Percentiles rank a stretch among this genome's conserved stretches.
These are phyloP conservation scores for Globisporangium abappressorium DNA, from an alignment of 352 stramenopile species.

Conservation along the genomic window DNA sequence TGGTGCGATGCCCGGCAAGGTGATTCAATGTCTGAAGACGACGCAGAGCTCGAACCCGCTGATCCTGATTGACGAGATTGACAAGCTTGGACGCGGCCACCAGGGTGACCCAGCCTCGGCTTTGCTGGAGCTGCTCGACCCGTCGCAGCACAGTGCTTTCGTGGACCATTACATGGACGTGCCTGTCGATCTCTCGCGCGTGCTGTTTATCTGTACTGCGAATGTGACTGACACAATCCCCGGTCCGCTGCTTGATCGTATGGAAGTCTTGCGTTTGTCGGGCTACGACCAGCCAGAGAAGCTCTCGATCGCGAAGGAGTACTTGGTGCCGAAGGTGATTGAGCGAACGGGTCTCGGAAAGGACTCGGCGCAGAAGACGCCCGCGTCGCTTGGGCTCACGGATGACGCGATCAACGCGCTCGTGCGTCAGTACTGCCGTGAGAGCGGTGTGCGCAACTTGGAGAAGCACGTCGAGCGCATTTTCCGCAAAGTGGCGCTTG, in stretches of 20 bases:
- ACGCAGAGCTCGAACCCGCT: constrained; percentile 96
- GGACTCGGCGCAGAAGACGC: constrained; percentile 47
- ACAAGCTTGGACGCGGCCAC: constrained; percentile 86
- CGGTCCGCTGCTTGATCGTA: constrained; percentile 96
- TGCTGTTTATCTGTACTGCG: constrained; percentile 97
- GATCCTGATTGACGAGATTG: constrained; percentile 98
- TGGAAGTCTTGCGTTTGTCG: constrained; percentile 98
- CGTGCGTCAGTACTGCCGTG: constrained; percentile 94
- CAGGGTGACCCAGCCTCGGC: constrained; percentile 95
- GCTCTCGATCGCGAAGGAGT: constrained; percentile 97
- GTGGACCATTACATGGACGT: constrained; percentile 99
- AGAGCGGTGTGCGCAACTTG: constrained; percentile 97
- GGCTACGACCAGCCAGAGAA: constrained; percentile 97
- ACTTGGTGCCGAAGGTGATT: constrained; percentile 96
- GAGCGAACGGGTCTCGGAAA: constrained; percentile 88
- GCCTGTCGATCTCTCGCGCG: constrained; percentile 96
- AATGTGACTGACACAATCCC: constrained; percentile 97
- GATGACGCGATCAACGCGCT: constrained; percentile 91
- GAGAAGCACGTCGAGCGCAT: constrained; percentile 99
- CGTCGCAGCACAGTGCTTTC: constrained; percentile 96
- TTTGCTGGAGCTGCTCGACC: constrained; percentile 97
- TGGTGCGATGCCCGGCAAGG: constrained; percentile 98
- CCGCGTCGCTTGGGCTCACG: constrained; percentile 87
- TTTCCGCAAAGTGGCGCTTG: constrained; percentile 96
- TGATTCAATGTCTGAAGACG: constrained; percentile 99